These are phyloP conservation scores for Wickerhamiella australiensis DNA, from an alignment of 805 yeast genomes.

Conservation along the genomic window DNA sequence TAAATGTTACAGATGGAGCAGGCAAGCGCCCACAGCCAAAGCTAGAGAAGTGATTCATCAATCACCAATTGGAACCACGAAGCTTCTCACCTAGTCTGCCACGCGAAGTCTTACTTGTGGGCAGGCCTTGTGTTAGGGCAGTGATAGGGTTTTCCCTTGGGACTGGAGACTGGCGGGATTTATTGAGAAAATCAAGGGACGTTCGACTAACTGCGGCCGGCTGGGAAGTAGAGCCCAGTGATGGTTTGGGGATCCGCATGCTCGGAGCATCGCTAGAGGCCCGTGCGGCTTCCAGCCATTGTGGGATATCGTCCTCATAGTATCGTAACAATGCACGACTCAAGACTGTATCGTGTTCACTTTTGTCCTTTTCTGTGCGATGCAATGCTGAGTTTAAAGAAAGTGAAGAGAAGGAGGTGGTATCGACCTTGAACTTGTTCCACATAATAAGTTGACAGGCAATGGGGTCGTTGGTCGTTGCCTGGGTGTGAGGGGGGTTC, in stretches of 20 bases:
- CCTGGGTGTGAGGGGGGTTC: too few species aligned
- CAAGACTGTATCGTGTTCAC: slow-evolving; percentile 34
- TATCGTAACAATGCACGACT: slow-evolving; percentile 35
- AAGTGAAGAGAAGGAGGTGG: slow-evolving; percentile 23
- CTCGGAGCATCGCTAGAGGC: neutral
- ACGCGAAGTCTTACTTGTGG: neutral
- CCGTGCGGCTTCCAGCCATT: slow-evolving; percentile 25
- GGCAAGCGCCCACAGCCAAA: too few species aligned
- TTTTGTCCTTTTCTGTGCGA: slow-evolving; percentile 32
- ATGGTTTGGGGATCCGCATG: neutral
- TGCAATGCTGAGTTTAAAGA: slow-evolving; percentile 15
- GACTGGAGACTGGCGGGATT: neutral
- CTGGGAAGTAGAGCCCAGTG: neutral
- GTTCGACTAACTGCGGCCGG: slow-evolving; percentile 2
- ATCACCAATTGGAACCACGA: slow-evolving; percentile 8
- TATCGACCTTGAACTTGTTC: neutral
- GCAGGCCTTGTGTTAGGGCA: neutral
- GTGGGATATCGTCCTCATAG: slow-evolving; percentile 27
- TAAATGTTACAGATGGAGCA: too few species aligned
- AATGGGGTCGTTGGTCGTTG: neutral
- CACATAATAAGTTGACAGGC: neutral
- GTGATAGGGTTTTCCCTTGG: slow-evolving; percentile 5
- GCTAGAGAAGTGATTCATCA: neutral
- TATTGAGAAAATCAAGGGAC: neutral
- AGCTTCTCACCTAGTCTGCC: slow-evolving; percentile 8